A percentile compares a stretch with the other conserved stretches of the same genome.
phyloP scores from a whole-genome alignment of 2,329 filamentous ascomycete genomes.

The Claviceps arundinis region DNA sequence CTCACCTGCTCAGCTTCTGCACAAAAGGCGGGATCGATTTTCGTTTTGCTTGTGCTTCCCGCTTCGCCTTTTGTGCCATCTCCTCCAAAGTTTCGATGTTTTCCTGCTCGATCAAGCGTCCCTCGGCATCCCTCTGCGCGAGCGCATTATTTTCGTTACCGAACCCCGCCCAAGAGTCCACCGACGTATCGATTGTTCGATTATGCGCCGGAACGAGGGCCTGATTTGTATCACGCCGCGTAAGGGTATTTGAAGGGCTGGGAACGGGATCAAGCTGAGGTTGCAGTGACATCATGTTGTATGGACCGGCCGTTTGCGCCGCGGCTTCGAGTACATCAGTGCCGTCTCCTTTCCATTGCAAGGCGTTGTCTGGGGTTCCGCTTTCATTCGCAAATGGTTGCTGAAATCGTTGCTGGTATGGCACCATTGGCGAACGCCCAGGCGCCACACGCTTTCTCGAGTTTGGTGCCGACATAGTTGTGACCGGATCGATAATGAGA shows the following conservation, averaged over 20 bases:
- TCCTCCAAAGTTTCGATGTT: constrained; percentile 69
- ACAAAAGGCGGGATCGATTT: constrained; percentile 98
- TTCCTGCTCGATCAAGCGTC: constrained; percentile 39
- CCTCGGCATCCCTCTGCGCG: constrained; percentile 23
- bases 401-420: constrained; percentile 37
- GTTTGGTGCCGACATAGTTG: constrained; percentile 34
- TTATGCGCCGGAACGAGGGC: constrained; percentile 32
- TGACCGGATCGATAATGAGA: not conserved
- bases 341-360: constrained; percentile 32
- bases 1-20: constrained; percentile 91
- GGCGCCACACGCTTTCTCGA: constrained; percentile 62
- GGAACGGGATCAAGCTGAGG: constrained; percentile 20
- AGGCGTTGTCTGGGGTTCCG: constrained; percentile 33
- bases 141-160: constrained; percentile 26
- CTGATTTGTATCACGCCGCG: constrained; percentile 38
- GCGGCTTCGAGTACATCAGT: constrained; percentile 24
- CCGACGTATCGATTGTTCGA: constrained; percentile 24
- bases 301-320: constrained; percentile 22
- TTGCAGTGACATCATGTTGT: constrained; percentile 24
- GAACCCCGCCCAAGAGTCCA: constrained; percentile 29
- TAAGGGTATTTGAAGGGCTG: constrained; percentile 34
- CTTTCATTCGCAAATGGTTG: constrained; percentile 31
- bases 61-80: constrained; percentile 67
- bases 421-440: constrained; percentile 51
- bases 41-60: constrained; percentile 75